phyloP scores from a whole-genome alignment of 208 protist species.

The Trypanosoma rangeli region DNA sequence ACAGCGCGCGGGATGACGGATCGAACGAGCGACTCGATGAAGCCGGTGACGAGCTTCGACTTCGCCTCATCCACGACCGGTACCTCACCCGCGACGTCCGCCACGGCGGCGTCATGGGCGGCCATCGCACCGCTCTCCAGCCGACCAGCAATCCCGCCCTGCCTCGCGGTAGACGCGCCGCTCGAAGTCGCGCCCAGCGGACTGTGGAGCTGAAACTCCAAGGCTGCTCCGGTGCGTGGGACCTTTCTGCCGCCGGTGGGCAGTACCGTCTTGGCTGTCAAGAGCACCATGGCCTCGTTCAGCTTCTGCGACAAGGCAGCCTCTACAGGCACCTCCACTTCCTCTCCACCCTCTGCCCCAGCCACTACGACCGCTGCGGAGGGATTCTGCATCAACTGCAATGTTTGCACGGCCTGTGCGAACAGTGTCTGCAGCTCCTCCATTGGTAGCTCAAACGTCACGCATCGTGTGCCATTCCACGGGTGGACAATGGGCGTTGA shows the following conservation, averaged over 20 bases:
- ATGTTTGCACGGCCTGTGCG: constrained; percentile 21
- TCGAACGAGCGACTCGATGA: constrained; percentile 66
- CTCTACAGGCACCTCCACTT: constrained; percentile 11
- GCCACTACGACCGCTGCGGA: neutral
- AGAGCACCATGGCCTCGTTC: constrained; percentile 13
- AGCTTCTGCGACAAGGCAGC: constrained; percentile 19
- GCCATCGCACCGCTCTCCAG: neutral
- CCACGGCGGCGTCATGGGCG: neutral
- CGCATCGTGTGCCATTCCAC: constrained; percentile 26
- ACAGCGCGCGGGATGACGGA: constrained; percentile 41
- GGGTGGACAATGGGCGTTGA: neutral
- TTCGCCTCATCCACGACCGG: constrained; percentile 67
- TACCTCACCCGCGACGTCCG: constrained; percentile 7
- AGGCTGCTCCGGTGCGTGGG: neutral
- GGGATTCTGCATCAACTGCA: constrained; percentile 32
- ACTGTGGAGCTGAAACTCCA: constrained; percentile 8
- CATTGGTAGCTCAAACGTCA: constrained; percentile 35
- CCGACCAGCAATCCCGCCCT: neutral
- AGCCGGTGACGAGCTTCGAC: constrained; percentile 54
- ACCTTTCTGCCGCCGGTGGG: constrained; percentile 1
- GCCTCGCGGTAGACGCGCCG: neutral
- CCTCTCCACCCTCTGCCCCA: neutral
- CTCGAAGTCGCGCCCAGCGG: neutral
- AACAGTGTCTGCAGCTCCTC: constrained; percentile 35
- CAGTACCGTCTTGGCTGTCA: constrained; percentile 10